A percentile compares a stretch with the other conserved stretches of the same genome.
phyloP scores from a whole-genome alignment of 2,329 filamentous ascomycete genomes.

The Fusarium temperatum region DNA sequence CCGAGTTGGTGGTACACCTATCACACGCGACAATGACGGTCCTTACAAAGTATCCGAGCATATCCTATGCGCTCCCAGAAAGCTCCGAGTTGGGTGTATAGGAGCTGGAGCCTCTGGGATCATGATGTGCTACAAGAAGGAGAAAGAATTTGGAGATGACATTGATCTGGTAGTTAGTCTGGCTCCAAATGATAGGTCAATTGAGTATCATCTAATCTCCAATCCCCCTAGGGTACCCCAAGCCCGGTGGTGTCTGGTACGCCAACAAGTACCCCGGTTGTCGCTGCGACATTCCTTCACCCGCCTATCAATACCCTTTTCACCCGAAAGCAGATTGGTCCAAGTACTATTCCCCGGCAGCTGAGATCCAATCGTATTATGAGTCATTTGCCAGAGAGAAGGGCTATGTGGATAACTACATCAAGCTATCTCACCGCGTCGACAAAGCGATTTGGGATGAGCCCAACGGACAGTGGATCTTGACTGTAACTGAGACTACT shows the following conservation, averaged over 20 bases:
- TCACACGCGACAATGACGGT: neutral
- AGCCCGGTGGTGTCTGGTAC: slow-evolving; percentile 47
- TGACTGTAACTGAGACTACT: neutral
- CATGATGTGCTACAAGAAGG: slow-evolving; percentile 22
- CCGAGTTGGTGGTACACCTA: neutral
- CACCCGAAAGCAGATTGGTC: slow-evolving; percentile 57
- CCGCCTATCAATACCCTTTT: slow-evolving; percentile 57
- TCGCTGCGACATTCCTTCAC: slow-evolving; percentile 47
- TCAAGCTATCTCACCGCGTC: slow-evolving; percentile 38
- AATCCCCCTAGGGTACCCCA: neutral
- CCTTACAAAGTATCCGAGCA: slow-evolving; percentile 10
- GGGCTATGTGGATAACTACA: slow-evolving; percentile 42
- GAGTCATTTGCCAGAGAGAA: slow-evolving; percentile 45
- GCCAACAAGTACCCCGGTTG: slow-evolving; percentile 50
- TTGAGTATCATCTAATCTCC: neutral
- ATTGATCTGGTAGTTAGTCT: neutral
- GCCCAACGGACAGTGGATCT: slow-evolving; percentile 5
- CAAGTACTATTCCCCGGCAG: slow-evolving; percentile 49
- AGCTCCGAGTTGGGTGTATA: slow-evolving; percentile 7
- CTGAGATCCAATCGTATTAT: slow-evolving; percentile 52
- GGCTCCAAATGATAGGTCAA: fast-evolving
- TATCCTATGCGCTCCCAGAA: slow-evolving; percentile 3
- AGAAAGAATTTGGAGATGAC: slow-evolving; percentile 11
- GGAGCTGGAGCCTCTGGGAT: slow-evolving; percentile 13
- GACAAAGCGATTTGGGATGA: slow-evolving; percentile 40